Conservation (phyloP, 805 yeast genomes). For the Metschnikowia lochheadii region DNA sequence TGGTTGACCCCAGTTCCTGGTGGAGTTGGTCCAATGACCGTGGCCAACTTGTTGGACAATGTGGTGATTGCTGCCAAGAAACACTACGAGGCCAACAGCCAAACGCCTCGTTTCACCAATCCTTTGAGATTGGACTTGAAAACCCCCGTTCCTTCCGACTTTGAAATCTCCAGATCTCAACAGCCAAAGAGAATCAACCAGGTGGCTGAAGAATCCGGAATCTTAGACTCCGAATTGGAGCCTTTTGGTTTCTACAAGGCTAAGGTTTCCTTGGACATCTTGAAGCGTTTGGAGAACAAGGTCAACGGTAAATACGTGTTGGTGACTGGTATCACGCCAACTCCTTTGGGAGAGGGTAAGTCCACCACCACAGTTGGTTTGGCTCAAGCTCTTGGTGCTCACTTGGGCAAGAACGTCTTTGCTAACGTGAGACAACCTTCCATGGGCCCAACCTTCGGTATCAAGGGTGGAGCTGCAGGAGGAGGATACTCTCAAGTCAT, state of each 20-base stretch:
- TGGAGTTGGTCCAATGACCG: conserved; percentile 92
- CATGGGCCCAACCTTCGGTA: conserved; percentile 87
- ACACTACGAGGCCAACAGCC: conserved; percentile 37
- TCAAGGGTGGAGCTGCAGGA: conserved; percentile 89
- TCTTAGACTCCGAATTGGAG: conserved; percentile 64
- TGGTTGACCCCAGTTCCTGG: conserved; percentile 87
- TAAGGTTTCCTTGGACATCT: conserved; percentile 61
- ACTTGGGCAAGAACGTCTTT: conserved; percentile 60
- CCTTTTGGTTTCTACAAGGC: conserved; percentile 75
- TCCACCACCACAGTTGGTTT: conserved; percentile 81
- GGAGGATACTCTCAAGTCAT: conserved; percentile 86
- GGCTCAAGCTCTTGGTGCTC: conserved; percentile 79
- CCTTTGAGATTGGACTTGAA: conserved; percentile 55
- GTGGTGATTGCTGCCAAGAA: conserved; percentile 66
- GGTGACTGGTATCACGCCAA: conserved; percentile 83
- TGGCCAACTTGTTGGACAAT: conserved; percentile 73
- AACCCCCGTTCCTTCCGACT: conserved; percentile 77
- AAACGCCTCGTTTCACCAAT: conserved; percentile 42
- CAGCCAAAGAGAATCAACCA: conserved; percentile 65
- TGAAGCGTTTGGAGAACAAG: conserved; percentile 56
- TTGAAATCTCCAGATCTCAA: conserved; percentile 73
- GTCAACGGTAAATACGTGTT: conserved; percentile 68
- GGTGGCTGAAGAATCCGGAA: conserved; percentile 67
- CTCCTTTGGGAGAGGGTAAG: conserved; percentile 84
- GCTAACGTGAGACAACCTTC: conserved; percentile 87